Evolutionary conservation across 2,329 filamentous ascomycete species (phyloP).

Genomic region (Cryphonectria carpinicola): DNA sequence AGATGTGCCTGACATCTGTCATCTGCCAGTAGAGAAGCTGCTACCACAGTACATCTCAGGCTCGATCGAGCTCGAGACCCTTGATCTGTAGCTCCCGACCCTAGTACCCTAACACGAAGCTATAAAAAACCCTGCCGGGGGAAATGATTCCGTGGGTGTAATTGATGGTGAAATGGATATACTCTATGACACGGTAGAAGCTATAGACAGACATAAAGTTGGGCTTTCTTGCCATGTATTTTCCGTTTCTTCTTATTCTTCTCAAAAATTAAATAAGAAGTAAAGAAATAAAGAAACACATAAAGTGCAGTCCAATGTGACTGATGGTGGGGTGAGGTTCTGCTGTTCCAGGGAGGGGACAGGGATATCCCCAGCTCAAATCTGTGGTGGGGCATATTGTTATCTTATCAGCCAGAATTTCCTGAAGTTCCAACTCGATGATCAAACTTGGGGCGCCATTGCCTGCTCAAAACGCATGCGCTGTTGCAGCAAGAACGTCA

Average conservation of each 20-base stretch:
- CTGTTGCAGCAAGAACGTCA: slow-evolving; percentile 34
- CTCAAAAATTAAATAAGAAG: background rate
- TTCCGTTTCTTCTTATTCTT: background rate
- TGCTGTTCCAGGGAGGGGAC: background rate
- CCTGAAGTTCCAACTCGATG: slow-evolving; percentile 7
- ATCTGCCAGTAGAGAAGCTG: too few species aligned
- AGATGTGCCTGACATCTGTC: too few species aligned
- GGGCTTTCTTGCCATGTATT: background rate
- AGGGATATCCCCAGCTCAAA: background rate
- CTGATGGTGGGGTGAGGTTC: background rate
- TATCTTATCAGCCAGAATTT: slow-evolving; percentile 28
- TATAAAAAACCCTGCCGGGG: too few species aligned
- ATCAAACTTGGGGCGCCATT: slow-evolving; percentile 4
- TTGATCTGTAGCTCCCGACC: too few species aligned
- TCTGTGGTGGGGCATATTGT: slow-evolving; percentile 18
- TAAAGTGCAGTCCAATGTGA: background rate
- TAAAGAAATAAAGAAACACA: background rate
- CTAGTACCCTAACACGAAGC: too few species aligned
- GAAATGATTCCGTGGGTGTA: too few species aligned
- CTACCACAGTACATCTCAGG: too few species aligned
- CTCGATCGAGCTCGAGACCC: too few species aligned
- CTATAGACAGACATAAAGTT: background rate
- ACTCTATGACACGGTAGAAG: background rate
- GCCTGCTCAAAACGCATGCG: slow-evolving; percentile 15
- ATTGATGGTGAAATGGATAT: too few species aligned